Evolutionary conservation across 257 asterid genomes (phyloP), one percentile per base, ranked within the genome.

Genomic region (Petrea volubilis): DNA sequence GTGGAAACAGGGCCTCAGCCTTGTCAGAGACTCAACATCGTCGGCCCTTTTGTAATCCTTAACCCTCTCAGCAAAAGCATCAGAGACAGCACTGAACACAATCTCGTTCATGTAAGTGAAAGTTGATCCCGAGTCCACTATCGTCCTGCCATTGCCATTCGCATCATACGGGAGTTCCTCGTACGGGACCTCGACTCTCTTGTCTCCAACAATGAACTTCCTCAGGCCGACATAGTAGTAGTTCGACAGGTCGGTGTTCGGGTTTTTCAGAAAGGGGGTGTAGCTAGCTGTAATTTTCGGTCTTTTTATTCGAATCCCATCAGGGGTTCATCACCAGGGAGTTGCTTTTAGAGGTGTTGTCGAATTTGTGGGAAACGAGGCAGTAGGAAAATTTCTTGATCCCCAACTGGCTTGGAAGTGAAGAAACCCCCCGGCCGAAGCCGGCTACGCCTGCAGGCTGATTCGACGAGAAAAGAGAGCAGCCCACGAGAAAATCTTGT

Each of bases 391-490:
- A 80, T 65, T 75, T 91, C 85, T 79, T 83, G 74, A 92, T 75
- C n/a, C 91, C 83, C 31, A 93, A 62, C 73, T 93, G 98, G 46
- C 47, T 79, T 0, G 97, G 97, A 58, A 91, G 43, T 2, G 97
- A 90, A 1, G 92, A 76, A 21, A 53, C 23, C 5, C 98, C 98
- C 4, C 93, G 74, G 40, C 97, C 97, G 24, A 91, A 91, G 0
- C 98, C 98, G 1, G 90, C 97, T 9, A 93, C 80, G 6, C 98
- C 98, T 0, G 94, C 90, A 0, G 97, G 99, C 25, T 77, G 87
- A 49, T 85, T 76, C 0, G 93, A 80, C 3, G 98, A 87, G 66
- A 87, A 85, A 4, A 88, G 43, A 0, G 97, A 91, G 78, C 98
- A 94, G 1, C 98, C 98, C 50, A 93, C 84, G 0, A 91, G 78